These are phyloP conservation scores for Cladobotryum protrusum DNA, from an alignment of 2,329 filamentous ascomycete genomes.

Conservation along the genomic window DNA sequence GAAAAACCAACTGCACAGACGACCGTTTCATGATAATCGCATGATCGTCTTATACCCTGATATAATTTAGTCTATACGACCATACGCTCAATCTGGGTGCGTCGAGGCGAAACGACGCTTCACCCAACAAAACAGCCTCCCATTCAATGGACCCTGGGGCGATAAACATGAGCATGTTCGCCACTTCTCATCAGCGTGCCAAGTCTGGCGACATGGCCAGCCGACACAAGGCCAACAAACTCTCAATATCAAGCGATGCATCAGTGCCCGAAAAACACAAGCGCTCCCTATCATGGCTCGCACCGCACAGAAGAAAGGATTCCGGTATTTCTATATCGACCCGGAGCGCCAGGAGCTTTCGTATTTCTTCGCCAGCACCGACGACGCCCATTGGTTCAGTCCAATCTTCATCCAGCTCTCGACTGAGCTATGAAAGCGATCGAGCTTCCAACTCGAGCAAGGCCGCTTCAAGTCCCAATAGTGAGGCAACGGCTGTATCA, in stretches of 20 bases:
- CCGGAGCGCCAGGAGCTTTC: slow-evolving; percentile 7
- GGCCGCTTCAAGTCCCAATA: not conserved
- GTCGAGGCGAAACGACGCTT: no score
- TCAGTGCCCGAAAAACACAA: slow-evolving; percentile 5
- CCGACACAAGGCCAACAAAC: not conserved
- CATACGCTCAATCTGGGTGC: no score
- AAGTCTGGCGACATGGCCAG: not conserved
- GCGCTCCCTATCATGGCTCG: slow-evolving; percentile 10
- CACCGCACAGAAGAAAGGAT: slow-evolving; percentile 10
- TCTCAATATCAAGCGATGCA: not conserved
- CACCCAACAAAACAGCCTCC: not conserved
- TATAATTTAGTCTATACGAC: no score
- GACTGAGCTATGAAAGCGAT: slow-evolving; percentile 38
- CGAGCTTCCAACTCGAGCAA: slow-evolving; percentile 24
- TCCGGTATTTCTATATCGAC: slow-evolving; percentile 6
- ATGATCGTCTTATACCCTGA: no score
- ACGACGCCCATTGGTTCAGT: slow-evolving; percentile 21
- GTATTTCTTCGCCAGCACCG: slow-evolving; percentile 3
- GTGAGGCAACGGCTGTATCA: slow-evolving; percentile 1
- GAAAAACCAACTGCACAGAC: not conserved
- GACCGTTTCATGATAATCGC: not conserved
- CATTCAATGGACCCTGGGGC: not conserved
- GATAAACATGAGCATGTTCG: not conserved
- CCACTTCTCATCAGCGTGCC: not conserved
- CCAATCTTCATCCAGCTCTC: slow-evolving; percentile 38